These are phyloP conservation scores for Aspergillus conjunctus DNA, from an alignment of 495 filamentous ascomycete species.

Conservation along the genomic window DNA sequence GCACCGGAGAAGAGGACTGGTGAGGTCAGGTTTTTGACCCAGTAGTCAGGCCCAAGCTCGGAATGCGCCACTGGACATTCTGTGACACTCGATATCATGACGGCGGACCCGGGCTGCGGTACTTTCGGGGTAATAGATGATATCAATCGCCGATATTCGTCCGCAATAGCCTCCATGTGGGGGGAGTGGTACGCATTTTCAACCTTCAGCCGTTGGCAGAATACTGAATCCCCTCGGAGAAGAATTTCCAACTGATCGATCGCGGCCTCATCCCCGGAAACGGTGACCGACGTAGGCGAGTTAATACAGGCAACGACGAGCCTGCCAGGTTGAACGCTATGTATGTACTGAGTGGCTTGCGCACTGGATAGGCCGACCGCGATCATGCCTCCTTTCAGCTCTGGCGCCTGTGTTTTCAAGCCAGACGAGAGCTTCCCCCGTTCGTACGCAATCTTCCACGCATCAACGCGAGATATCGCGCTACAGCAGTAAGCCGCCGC, in stretches of 20 bases:
- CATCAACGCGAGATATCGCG: constrained; percentile 7
- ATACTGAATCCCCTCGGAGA: constrained; percentile 6
- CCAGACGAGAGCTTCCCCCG: background rate
- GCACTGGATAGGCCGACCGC: constrained; percentile 12
- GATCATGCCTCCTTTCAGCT: constrained; percentile 16
- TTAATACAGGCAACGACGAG: constrained; percentile 36
- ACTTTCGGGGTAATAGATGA: constrained; percentile 26
- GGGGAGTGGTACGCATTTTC: constrained; percentile 19
- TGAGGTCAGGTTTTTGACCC: constrained; percentile 48
- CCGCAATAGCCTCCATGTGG: constrained; percentile 18
- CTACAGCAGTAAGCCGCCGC: constrained; percentile 30
- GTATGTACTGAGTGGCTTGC: constrained; percentile 2
- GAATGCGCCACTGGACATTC: constrained; percentile 25
- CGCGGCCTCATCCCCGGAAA: constrained; percentile 27
- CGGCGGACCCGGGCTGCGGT: constrained; percentile 6
- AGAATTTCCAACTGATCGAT: constrained; percentile 6
- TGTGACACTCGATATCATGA: constrained; percentile 47
- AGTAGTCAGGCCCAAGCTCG: constrained; percentile 34
- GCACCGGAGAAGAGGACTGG: constrained; percentile 45
- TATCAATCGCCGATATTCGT: constrained; percentile 28
- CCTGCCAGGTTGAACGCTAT: constrained; percentile 8
- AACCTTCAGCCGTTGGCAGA: constrained; percentile 6
- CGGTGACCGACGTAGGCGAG: constrained; percentile 33
- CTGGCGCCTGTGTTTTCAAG: background rate
- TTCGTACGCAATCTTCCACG: constrained; percentile 15